These are phyloP conservation scores for Withania somnifera DNA, from an alignment of 305 asterid species.

Conservation along the genomic window DNA sequence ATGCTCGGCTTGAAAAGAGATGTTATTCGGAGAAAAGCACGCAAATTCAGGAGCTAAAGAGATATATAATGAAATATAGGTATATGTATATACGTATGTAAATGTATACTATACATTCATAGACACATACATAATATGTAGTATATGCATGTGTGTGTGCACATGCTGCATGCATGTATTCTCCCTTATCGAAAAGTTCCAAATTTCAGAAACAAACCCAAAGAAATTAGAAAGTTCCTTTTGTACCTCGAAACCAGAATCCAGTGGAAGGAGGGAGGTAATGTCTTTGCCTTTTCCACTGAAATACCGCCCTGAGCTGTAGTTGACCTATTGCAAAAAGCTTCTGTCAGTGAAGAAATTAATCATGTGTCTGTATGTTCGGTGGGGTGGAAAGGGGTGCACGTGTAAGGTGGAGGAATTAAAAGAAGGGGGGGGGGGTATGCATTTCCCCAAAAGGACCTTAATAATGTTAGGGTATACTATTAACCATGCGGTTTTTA, in stretches of 20 bases:
- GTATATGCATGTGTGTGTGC: neutral
- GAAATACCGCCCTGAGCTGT: conserved; percentile 91
- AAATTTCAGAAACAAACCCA: neutral
- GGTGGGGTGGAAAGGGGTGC: neutral
- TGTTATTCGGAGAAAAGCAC: no score
- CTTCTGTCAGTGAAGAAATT: conserved; percentile 9
- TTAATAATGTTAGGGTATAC: no score
- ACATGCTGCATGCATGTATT: neutral
- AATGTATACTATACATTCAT: neutral
- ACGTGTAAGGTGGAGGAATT: no score
- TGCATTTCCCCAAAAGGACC: no score
- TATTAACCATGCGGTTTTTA: no score
- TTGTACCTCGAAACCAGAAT: conserved; percentile 95
- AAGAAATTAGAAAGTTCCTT: neutral
- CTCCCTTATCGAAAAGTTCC: neutral
- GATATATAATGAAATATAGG: neutral
- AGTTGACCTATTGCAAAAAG: conserved; percentile 62
- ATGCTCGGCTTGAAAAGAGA: no score
- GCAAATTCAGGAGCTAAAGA: neutral
- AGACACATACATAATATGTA: neutral
- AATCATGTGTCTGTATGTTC: neutral
- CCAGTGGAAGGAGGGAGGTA: conserved; percentile 72
- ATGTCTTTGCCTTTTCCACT: conserved; percentile 51
- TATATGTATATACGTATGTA: no score
- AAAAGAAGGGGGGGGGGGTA: no score